A percentile compares a stretch with the other conserved stretches of the same genome.
phyloP scores from a whole-genome alignment of 108 stramenopile genomes.

The Asterionellopsis glacialis region DNA sequence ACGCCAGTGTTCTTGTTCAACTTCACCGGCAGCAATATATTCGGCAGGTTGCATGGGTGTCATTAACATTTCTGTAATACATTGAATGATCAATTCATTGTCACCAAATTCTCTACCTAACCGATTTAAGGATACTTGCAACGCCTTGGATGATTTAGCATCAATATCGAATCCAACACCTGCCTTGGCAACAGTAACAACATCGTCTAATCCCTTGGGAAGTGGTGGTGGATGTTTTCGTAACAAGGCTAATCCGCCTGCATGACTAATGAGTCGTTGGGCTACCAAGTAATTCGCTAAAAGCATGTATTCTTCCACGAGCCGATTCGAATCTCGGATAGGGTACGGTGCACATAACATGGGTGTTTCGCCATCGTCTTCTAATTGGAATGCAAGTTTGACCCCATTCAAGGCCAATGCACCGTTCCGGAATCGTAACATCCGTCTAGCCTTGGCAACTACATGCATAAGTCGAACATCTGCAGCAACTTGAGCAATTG shows the following conservation, averaged over 20 bases:
- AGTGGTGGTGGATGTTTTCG: constrained; percentile 74
- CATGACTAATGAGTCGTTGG: constrained; percentile 84
- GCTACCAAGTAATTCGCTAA: constrained; percentile 97
- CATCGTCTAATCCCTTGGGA: constrained; percentile 55
- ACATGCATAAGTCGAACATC: constrained; percentile 88
- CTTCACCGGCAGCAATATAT: constrained; percentile 84
- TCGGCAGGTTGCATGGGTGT: constrained; percentile 88
- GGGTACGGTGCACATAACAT: constrained; percentile 77
- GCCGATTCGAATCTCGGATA: constrained; percentile 87
- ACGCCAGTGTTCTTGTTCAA: constrained; percentile 55
- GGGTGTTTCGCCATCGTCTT: constrained; percentile 86
- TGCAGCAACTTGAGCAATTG: constrained; percentile 75
- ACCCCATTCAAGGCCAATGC: constrained; percentile 85
- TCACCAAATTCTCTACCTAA: constrained; percentile 64
- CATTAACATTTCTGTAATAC: constrained; percentile 81
- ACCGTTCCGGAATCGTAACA: constrained; percentile 82
- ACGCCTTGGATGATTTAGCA: constrained; percentile 43
- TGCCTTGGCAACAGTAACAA: constrained; percentile 55
- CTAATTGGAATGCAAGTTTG: constrained; percentile 89
- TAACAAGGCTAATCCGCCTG: constrained; percentile 67
- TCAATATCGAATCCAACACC: constrained; percentile 64
- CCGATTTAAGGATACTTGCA: constrained; percentile 78
- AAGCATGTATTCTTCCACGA: constrained; percentile 98
- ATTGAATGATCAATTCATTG: constrained; percentile 67
- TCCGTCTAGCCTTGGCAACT: constrained; percentile 80